These are phyloP conservation scores for Sporothrix protearum DNA, from an alignment of 2,329 filamentous ascomycete genomes.

Conservation along the genomic window DNA sequence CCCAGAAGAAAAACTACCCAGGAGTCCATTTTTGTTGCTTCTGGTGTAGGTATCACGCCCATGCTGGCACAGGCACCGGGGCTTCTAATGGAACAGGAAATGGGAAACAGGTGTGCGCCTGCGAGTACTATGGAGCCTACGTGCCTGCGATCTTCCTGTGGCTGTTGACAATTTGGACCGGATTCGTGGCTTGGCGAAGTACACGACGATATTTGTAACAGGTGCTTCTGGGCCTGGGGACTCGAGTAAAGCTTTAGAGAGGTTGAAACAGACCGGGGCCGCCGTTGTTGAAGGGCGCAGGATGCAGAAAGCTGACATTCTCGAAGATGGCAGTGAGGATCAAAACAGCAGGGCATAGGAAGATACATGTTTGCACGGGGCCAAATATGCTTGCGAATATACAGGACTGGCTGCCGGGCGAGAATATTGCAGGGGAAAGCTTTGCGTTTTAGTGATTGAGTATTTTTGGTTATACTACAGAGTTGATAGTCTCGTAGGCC, in stretches of 20 bases:
- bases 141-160: slow-evolving; percentile 58
- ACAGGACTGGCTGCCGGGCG: slow-evolving; percentile 52
- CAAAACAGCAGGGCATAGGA: slow-evolving; percentile 40
- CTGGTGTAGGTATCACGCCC: slow-evolving; percentile 80
- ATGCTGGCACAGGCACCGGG: slow-evolving; percentile 63
- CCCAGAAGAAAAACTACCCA: slow-evolving; percentile 31
- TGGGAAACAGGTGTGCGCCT: slow-evolving; percentile 39
- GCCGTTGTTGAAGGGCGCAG: slow-evolving; percentile 38
- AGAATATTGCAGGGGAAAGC: slow-evolving; percentile 56
- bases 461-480: neutral
- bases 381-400: slow-evolving; percentile 42
- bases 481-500: neutral
- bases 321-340: slow-evolving; percentile 32
- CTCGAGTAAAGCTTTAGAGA: slow-evolving; percentile 36
- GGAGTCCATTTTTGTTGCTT: slow-evolving; percentile 62
- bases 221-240: neutral
- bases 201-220: slow-evolving; percentile 64
- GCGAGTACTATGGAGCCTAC: slow-evolving; percentile 65
- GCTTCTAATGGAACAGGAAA: slow-evolving; percentile 41
- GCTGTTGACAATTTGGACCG: slow-evolving; percentile 56
- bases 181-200: slow-evolving; percentile 49
- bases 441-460: slow-evolving; percentile 51
- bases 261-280: slow-evolving; percentile 38
- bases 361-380: slow-evolving; percentile 52
- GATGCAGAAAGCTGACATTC: slow-evolving; percentile 43